Base-by-base conservation (phyloP, 768 basidiomycete genomes). In the Boletales sp. region DNA sequence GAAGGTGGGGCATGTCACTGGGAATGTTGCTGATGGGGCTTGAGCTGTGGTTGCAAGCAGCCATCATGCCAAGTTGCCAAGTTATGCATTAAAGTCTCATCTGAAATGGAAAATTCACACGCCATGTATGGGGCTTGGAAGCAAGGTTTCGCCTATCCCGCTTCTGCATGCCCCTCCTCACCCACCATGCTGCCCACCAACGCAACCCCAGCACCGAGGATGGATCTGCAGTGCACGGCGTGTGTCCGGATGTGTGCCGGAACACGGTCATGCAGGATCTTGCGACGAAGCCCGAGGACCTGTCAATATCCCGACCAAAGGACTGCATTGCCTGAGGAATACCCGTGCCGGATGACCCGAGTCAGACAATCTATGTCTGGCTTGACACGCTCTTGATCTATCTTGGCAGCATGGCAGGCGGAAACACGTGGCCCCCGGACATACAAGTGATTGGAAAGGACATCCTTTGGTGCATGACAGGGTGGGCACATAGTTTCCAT, bases 291-390 rank as follows among this genome's bases (percentile, higher is more conserved):
- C 66, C 92, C 18, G 78, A 81, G 37, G 93, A 95, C 64, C 71
- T 95, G 21, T 93, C 91, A 12, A 78, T 95, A 46, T 94, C 91
- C 0, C 78, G 92, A 9, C 91, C 90, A 0, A 68, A 78, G 2
- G 79, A 84, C 13, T 75, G 92, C 19, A 74, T 94, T 5, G 66
- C 74, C 4, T 95, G 93, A 93, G 93, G 93, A 0, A 82, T 96
- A 0, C 81, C 80, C 0, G 93, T 95, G 0, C 93, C 93, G 0
- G 76, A 73, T 14, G 91, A 96, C 62, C 70, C 77, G 0, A 74
- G 75, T 4, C 93, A 95, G 56, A 93, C 90, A 0, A 83, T 96
- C 36, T 94, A 96, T 64, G 93, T 95, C 44, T 96, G 93, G 93
- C 85, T 95, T 54, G 94, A 95, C 62, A 93, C 94, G 3, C 70